Evolutionary conservation across 2,329 filamentous ascomycete species (phyloP), one percentile per base, ranked within the genome.

Genomic region (Fusarium sp.): DNA sequence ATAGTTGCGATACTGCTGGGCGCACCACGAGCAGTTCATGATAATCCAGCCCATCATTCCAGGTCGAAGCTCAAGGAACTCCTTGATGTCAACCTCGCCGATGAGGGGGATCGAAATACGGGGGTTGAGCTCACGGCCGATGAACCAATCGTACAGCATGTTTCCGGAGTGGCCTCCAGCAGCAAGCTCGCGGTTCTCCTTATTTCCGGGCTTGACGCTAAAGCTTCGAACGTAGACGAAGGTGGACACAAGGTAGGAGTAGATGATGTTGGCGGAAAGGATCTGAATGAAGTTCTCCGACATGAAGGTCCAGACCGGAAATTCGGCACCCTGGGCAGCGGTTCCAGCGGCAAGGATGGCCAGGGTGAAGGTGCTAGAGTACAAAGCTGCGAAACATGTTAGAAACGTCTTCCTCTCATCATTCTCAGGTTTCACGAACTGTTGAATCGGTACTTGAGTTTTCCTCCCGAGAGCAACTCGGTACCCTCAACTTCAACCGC

Each of bases 81-180:
- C 88, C 84, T 98, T 98, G 83, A 98, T 92, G 79, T 98, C 96
- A 56, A 98, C 88, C 77, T 94, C 93, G 66, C 94, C 94, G 73
- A 98, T 87, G 55, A 97, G 82, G 5, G 95, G 95, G 30, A 98
- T 84, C 0, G 88, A 90, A 68, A 97, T 83, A 55, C 95, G 94
- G 7, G 96, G 96, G 84, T 98, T 98, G 69, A 98, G 90, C 83
- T 98, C 96, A 34, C 96, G 93, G 26, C 96, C 96, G 74, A 98
- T 98, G 84, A 95, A 98, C 91, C 94, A 98, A 83, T 98, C 96
- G 82, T 98, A 98, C 42, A 98, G 83, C 72, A 94, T 85, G 82
- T 97, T 98, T 66, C 95, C 95, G 3, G 90, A 91, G 79, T 93
- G 89, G 22, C 95, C 95, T 48, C 95, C 95, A 3, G 90, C 89